Base-by-base conservation (phyloP, 305 asterid species). In the Ajuga reptans region DNA sequence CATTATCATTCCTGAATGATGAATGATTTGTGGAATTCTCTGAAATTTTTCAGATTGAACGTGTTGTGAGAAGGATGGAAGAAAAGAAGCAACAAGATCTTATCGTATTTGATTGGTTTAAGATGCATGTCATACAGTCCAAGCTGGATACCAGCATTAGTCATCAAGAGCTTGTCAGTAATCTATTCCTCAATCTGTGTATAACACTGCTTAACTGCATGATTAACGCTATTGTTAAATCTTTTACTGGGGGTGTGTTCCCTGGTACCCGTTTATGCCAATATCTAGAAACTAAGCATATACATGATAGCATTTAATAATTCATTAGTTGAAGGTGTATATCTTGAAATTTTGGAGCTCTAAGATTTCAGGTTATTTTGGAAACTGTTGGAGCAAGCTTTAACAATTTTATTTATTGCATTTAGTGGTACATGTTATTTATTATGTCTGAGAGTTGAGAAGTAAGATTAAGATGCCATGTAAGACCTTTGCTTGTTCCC, bases 101-200 rank as follows among this genome's bases (percentile, higher is more conserved):
- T 63, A 49, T 71, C 10, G 86, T 88, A 76, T 86, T 92, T 66
- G 87, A 82, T 74, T 92, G 96, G 98, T 90, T 92, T 75, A 87
- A 83, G 79, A 60, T 76, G 14, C 95, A 87, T 62, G 97, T 90
- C 69, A 58, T 88, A 68, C 86, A 75, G 58, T 81, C 89, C 69
- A 93, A 90, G 86, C 80, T 84, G 72, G 96, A 84, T 64, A 79
- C 91, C 55, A 81, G 96, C 78, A 87, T 93, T 69, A 82, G 90
- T 41, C 97, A 93, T 81, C 79, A 83, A 61, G 98, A 88, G 77
- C 97, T 93, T 61, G 97, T 93, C 33, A 81, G 97, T 84, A 49
- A 43, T 54, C 65, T 78, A 60, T 77, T 73, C 70, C 58, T 54
- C 46, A 11, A 37, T 50, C 51, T 62, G 29, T 53, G 45, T 74